phyloP scores from a whole-genome alignment of 192 early-diverging fungal genomes.

The Linnemannia elongata region DNA sequence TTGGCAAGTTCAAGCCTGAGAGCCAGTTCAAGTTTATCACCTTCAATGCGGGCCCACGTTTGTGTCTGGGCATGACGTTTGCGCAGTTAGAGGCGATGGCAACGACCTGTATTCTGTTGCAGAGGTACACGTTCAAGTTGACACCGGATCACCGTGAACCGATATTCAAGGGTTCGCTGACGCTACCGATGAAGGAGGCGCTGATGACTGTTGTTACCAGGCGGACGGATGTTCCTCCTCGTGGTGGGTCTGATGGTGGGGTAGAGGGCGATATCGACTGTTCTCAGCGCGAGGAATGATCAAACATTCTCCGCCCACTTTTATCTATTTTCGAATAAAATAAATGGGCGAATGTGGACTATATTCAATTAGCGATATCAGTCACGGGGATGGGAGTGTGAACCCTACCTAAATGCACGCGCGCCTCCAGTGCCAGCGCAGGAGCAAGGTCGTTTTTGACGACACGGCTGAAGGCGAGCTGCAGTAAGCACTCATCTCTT shows the following conservation, averaged over 20 bases:
- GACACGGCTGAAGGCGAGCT: neutral
- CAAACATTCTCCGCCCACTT: neutral
- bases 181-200: slow-evolving; percentile 50
- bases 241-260: neutral
- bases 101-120: slow-evolving; percentile 40
- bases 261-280: neutral
- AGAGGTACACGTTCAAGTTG: slow-evolving; percentile 46
- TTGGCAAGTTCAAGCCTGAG: slow-evolving; percentile 44
- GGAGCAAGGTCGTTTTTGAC: neutral
- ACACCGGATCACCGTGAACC: slow-evolving; percentile 34
- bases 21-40: slow-evolving; percentile 63
- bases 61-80: slow-evolving; percentile 55
- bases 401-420: neutral
- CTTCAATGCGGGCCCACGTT: slow-evolving; percentile 71
- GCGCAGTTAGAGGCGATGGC: slow-evolving; percentile 54
- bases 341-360: neutral
- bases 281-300: neutral
- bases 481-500: neutral
- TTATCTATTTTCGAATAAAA: neutral
- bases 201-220: slow-evolving; percentile 26
- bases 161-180: slow-evolving; percentile 9
- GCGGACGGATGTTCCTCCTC: neutral
- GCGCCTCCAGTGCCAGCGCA: neutral
- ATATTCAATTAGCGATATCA: neutral
- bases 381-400: neutral